These are phyloP conservation scores for Erigeron canadensis DNA, from an alignment of 129 eudicot species.

Conservation along the genomic window DNA sequence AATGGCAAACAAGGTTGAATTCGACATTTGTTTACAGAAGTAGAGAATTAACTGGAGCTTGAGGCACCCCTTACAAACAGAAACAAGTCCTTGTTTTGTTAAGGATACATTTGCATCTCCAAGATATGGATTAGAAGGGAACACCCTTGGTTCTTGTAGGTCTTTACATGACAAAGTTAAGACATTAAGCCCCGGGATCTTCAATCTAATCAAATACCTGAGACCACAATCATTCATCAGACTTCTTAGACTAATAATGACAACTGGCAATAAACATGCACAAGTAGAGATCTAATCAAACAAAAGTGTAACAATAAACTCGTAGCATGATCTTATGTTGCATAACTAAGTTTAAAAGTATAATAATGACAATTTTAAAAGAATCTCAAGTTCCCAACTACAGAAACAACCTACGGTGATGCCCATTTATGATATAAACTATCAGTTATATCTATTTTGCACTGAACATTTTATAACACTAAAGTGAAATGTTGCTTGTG, in stretches of 20 bases:
- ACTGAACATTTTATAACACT: background rate
- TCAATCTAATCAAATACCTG: conserved; percentile 63
- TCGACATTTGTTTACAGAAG: conserved; percentile 82
- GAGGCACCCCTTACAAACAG: conserved; percentile 70
- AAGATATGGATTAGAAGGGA: conserved; percentile 74
- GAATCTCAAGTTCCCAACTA: background rate
- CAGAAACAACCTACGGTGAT: background rate
- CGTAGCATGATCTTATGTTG: background rate
- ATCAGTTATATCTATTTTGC: background rate
- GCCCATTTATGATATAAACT: background rate
- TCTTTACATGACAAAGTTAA: conserved; percentile 66
- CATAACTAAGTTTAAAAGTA: background rate
- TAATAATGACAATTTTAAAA: background rate
- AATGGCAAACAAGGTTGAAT: conserved; percentile 60
- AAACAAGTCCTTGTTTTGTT: conserved; percentile 74
- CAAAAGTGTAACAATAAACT: background rate
- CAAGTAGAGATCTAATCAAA: background rate
- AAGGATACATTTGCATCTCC: conserved; percentile 56
- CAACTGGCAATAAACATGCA: background rate
- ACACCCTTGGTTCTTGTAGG: conserved; percentile 68
- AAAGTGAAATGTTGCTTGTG: background rate
- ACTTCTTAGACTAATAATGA: background rate
- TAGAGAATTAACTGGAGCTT: conserved; percentile 68
- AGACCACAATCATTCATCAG: background rate
- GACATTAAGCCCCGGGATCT: conserved; percentile 67